Evolutionary conservation across 495 filamentous ascomycete genomes (phyloP), one percentile per base, ranked within the genome.

Genomic region (Hyaloscypha finlandica): DNA sequence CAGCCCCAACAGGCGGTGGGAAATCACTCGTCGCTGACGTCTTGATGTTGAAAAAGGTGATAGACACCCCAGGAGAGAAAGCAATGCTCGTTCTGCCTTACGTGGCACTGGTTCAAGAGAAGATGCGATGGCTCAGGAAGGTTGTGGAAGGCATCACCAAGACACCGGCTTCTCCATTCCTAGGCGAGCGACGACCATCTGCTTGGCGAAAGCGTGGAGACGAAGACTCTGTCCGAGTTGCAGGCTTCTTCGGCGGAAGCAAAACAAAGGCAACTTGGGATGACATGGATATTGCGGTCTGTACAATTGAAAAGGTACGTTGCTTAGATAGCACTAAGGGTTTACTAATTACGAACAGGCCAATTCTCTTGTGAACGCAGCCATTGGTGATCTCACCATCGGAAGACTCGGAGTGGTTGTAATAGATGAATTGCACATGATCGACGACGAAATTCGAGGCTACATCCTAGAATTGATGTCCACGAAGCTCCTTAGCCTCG

Each of bases 61-160:
- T 94, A 35, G 85, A 88, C 42, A 83, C 88, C 54, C 83, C 85
- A 3, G 78, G 81, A 14, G 82, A 84, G 63, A 94, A 94, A 71
- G 92, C 89, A 3, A 81, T 95, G 22, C 71, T 94, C 11, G 88
- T 93, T n/a, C 80, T 95, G 37, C 92, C 92, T 1, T 95, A 92
- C 76, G 89, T 94, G 57, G 89, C 91, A 19, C 83, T 94, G 25
- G 91, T 95, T 3, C 90, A 93, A 72, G 92, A 95, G 73, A 94
- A 94, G 74, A 81, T 92, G 30, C 87, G 85, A 64, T 94, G 90
- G 88, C 77, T 95, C 59, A 84, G 89, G 54, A 88, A 83, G 54
- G 81, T 91, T 53, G 85, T 92, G 32, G 81, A 87, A 54, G 85
- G 83, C 58, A 86, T 94, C 30, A 81, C 81, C 56, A 88, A 80